Evolutionary conservation across 208 protist genomes (phyloP).

Genomic region (Vickermania ingenoplastis): DNA sequence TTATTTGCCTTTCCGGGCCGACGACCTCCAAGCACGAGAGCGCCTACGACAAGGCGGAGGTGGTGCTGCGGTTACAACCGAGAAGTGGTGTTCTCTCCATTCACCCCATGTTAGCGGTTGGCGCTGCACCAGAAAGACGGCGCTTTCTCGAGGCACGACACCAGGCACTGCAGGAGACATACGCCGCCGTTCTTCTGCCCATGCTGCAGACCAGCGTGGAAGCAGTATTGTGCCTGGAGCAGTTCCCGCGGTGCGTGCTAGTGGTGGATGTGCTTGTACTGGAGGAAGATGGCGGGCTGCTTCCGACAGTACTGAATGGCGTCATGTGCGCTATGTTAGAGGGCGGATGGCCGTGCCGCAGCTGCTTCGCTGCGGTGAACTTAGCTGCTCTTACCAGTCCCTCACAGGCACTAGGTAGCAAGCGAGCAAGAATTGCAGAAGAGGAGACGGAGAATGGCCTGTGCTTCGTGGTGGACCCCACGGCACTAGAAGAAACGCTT

Average conservation of each 20-base stretch:
- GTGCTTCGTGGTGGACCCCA: slow-evolving; percentile 44
- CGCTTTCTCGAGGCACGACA: slow-evolving; percentile 25
- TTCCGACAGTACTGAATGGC: slow-evolving; percentile 66
- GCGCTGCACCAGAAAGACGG: slow-evolving; percentile 42
- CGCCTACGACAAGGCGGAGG: slow-evolving; percentile 34
- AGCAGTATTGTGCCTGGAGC: slow-evolving; percentile 41
- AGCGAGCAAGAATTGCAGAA: neutral
- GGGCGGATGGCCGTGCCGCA: slow-evolving; percentile 71
- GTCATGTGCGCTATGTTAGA: slow-evolving; percentile 79
- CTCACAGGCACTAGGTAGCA: neutral
- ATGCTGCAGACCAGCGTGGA: slow-evolving; percentile 27
- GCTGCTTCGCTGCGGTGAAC: slow-evolving; percentile 64
- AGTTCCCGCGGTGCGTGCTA: slow-evolving; percentile 49
- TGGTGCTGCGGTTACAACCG: slow-evolving; percentile 14
- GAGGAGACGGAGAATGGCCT: neutral
- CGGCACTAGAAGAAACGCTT: slow-evolving; percentile 39
- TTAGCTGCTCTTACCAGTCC: slow-evolving; percentile 15
- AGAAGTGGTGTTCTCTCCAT: slow-evolving; percentile 15
- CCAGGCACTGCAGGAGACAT: slow-evolving; percentile 16
- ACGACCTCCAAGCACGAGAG: slow-evolving; percentile 27
- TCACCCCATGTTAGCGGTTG: slow-evolving; percentile 10
- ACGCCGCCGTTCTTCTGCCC: slow-evolving; percentile 35
- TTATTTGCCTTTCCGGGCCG: slow-evolving; percentile 62
- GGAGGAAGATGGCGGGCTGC: slow-evolving; percentile 60
- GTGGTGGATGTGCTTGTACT: slow-evolving; percentile 57